Base-by-base conservation (phyloP, 2,329 filamentous ascomycete genomes). In the Ophiostoma fasciatum region DNA sequence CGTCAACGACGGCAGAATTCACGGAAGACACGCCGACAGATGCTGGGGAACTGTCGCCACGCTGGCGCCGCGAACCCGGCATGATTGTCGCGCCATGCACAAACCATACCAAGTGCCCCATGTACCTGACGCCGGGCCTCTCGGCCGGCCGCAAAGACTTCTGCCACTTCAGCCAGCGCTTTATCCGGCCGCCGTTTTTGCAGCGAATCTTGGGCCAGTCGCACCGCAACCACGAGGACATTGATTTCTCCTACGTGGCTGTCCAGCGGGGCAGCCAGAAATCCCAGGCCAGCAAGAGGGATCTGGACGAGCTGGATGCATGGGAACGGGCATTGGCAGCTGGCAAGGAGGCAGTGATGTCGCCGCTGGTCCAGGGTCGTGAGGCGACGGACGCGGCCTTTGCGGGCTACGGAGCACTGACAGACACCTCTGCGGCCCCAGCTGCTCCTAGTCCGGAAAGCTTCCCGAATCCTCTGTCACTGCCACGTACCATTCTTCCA, bases 141-240 rank as follows among this genome's bases (percentile, higher is more conserved):
- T 74, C 72, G 36, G 61, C 61, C 20, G 83, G 85, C 6, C 74
- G 88, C 37, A 87, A 85, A 48, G 87, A 96, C 51, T 90, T 79
- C 51, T 98, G 90, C 56, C 82, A 80, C 55, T 96, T 98, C 56
- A 71, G 67, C 43, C 90, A 98, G 59, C 75, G 90, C 31, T 96
- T 83, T 52, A 79, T 85, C 34, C 75, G 87, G 0, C 90, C 90
- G 1, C 61, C 65, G 0, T 94, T 87, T 55, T 66, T 94, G 37
- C 84, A 92, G 52, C 70, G 70, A 31, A 68, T 96, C 31, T 61
- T 92, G 15, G 71, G 74, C 14, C 74, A 71, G 18, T 62, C 62
- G 7, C 70, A 77, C 47, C 72, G 72, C 44, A 94, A 93, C 53
- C 82, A 92, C 51, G 88, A 94, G 52, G 85, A 96, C 49, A 70